Percentiles rank a stretch among this genome's conserved stretches.
Conservation (phyloP, 2,329 filamentous ascomycete species). For the Phialophora verrucosa region DNA sequence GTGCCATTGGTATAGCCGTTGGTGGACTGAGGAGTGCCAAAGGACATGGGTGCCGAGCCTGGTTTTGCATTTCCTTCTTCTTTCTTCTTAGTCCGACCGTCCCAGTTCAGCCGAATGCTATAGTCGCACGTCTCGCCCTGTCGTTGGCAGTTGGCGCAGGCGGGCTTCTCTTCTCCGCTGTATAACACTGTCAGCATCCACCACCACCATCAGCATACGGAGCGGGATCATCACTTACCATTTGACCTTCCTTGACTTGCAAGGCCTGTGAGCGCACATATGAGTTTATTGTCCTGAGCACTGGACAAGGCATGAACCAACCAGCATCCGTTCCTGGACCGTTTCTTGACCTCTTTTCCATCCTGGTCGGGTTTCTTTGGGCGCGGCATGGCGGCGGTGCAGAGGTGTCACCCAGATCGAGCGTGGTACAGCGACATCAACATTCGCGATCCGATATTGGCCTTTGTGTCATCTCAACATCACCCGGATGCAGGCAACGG, state of each 20-base stretch:
- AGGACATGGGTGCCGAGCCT: conserved; percentile 47
- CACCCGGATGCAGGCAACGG: conserved; percentile 4
- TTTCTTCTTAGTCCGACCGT: conserved; percentile 69
- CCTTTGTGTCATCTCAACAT: conserved; percentile 16
- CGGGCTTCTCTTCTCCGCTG: conserved; percentile 74
- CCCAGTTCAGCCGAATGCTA: conserved; percentile 81
- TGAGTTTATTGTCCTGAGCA: conserved; percentile 24
- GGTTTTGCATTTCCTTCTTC: conserved; percentile 42
- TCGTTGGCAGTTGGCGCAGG: conserved; percentile 73
- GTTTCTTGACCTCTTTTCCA: conserved; percentile 67
- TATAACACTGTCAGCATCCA: conserved; percentile 22
- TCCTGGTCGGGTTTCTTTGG: conserved; percentile 61
- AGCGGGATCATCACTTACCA: conserved; percentile 55
- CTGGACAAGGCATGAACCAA: conserved; percentile 42
- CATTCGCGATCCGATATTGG: conserved; percentile 1
- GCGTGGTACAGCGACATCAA: conserved; percentile 27
- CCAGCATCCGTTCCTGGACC: conserved; percentile 73
- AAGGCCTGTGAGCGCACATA: conserved; percentile 62
- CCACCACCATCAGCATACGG: not conserved
- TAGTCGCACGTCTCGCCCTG: conserved; percentile 79
- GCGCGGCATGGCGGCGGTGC: conserved; percentile 61
- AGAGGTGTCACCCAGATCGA: conserved; percentile 25
- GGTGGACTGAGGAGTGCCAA: conserved; percentile 26
- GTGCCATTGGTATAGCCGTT: conserved; percentile 30
- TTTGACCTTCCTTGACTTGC: conserved; percentile 79